Evolutionary conservation across 768 basidiomycete species (phyloP).

Genomic region (Agaricus sinodeliciosus): DNA sequence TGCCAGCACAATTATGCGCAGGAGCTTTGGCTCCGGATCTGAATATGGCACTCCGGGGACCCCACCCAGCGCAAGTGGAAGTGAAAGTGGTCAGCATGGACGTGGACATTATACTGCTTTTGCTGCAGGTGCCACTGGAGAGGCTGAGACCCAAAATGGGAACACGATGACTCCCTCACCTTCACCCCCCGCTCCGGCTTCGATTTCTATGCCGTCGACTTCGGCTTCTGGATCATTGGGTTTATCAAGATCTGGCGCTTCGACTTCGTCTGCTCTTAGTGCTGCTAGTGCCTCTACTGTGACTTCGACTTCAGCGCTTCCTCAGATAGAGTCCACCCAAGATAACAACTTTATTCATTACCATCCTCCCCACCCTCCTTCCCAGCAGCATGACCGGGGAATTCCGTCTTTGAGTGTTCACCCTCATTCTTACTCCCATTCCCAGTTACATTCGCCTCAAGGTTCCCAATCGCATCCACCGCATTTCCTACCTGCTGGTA

Average conservation of each 20-base stretch:
- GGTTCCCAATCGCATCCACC: constrained; percentile 2
- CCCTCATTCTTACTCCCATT: constrained; percentile 1
- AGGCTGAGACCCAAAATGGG: constrained; percentile 2
- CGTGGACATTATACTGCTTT: constrained; percentile 4
- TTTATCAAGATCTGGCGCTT: constrained; percentile 3
- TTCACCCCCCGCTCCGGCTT: constrained; percentile 47
- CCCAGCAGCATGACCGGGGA: background rate
- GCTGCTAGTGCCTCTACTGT: background rate
- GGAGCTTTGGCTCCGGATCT: constrained; percentile 7
- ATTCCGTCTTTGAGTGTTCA: constrained; percentile 4
- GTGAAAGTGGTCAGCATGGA: constrained; percentile 4
- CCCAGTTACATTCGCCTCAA: constrained; percentile 1
- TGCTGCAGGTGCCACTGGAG: constrained; percentile 3
- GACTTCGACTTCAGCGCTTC: background rate
- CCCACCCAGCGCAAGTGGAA: constrained; percentile 2
- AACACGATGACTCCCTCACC: constrained; percentile 46
- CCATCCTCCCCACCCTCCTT: background rate
- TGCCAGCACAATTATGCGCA: constrained; percentile 5
- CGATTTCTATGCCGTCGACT: constrained; percentile 12
- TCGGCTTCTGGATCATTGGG: constrained; percentile 11
- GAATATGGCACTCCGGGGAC: constrained; percentile 3
- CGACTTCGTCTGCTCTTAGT: background rate
- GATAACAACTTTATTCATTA: constrained; percentile 8
- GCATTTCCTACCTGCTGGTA: background rate
- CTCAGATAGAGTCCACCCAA: constrained; percentile 1